These are phyloP conservation scores for Euphrasia confusa DNA, from an alignment of 257 asterid genomes.

Conservation along the genomic window DNA sequence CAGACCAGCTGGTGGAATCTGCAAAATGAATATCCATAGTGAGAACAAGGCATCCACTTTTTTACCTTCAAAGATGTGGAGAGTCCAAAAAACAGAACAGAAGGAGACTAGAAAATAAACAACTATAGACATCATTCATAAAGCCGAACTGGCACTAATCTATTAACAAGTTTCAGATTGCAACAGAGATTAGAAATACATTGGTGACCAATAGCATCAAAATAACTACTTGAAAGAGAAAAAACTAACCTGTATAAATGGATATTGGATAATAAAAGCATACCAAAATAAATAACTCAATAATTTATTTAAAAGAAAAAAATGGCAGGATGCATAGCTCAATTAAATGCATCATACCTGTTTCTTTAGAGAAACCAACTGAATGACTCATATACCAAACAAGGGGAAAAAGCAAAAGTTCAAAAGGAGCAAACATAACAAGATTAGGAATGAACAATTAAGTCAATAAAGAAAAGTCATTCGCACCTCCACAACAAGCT, in stretches of 20 bases:
- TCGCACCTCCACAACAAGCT: conserved; percentile 49
- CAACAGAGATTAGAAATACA: no score
- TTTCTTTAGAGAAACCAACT: not conserved
- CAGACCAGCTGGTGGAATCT: conserved; percentile 58
- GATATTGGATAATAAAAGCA: no score
- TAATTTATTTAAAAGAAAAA: no score
- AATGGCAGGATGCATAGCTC: not conserved
- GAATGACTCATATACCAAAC: not conserved
- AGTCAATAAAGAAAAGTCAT: conserved; percentile 28
- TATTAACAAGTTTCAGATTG: no score
- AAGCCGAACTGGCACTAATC: no score
- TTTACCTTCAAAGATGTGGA: not conserved
- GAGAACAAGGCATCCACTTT: not conserved
- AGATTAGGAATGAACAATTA: not conserved
- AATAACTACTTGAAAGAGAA: no score
- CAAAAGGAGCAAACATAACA: not conserved
- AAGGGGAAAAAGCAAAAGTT: not conserved
- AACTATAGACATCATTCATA: not conserved
- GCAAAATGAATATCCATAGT: conserved; percentile 18
- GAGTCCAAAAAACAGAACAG: not conserved
- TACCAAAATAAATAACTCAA: no score
- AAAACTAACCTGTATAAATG: no score
- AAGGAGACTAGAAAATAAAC: not conserved
- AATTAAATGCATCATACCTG: not conserved
- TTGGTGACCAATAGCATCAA: no score